Percentiles rank a stretch among this genome's conserved stretches.
Conservation (phyloP, 2,329 filamentous ascomycete species). For the Neonectria magnoliae region DNA sequence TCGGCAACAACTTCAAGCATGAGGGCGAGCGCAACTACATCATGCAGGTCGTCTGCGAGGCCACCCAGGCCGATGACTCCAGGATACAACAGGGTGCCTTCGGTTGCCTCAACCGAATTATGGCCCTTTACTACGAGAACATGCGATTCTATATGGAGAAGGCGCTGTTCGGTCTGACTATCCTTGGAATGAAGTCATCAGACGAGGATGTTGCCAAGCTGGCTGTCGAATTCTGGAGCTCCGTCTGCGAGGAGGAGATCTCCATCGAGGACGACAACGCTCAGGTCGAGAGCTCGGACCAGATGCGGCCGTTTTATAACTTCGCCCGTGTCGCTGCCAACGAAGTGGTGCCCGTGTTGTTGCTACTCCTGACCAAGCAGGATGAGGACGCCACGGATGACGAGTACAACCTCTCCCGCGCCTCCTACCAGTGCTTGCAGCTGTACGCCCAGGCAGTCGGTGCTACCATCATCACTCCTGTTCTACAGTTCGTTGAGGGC, state of each 20-base stretch:
- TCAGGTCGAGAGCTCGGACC: conserved; percentile 76
- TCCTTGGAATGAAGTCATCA: conserved; percentile 97
- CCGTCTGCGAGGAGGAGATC: conserved; percentile 99
- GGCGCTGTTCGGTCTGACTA: conserved; percentile 95
- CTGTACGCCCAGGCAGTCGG: conserved; percentile 94
- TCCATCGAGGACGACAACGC: conserved; percentile 97
- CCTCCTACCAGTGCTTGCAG: conserved; percentile 95
- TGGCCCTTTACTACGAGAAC: conserved; percentile 98
- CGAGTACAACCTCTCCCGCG: conserved; percentile 96
- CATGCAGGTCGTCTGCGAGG: conserved; percentile 99
- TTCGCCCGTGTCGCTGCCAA: conserved; percentile 92
- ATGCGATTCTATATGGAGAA: conserved; percentile 99
- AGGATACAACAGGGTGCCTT: conserved; percentile 96
- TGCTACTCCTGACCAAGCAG: conserved; percentile 92
- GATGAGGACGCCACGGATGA: conserved; percentile 97
- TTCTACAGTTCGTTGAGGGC: conserved; percentile 89
- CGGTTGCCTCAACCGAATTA: conserved; percentile 97
- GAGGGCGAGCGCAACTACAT: conserved; percentile 99
- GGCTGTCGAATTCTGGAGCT: conserved; percentile 99
- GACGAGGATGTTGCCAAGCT: conserved; percentile 99
- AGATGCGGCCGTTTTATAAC: conserved; percentile 93
- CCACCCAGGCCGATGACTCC: conserved; percentile 90
- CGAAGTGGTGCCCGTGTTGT: conserved; percentile 92
- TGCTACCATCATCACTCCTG: conserved; percentile 82
- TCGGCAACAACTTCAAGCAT: conserved; percentile 98